Conservation (phyloP, 2,329 filamentous ascomycete species). For the Dissoconium aciculare region DNA sequence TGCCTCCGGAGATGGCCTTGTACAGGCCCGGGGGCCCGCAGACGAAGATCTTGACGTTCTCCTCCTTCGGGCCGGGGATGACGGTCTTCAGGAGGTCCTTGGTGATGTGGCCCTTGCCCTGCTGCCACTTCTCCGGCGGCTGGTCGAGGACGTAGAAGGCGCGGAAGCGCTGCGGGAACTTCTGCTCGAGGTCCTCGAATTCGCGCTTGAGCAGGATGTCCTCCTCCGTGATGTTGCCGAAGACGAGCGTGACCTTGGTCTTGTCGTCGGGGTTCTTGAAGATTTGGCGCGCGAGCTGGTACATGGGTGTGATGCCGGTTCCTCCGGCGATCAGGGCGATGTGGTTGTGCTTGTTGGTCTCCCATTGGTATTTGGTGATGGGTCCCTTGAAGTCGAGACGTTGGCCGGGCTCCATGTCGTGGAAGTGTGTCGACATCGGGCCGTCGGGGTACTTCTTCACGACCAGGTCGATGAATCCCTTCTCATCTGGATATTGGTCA, state of each 20-base stretch:
- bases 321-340: constrained; percentile 80
- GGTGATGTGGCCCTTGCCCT: constrained; percentile 64
- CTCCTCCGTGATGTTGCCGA: constrained; percentile 75
- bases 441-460: constrained; percentile 86
- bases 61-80: constrained; percentile 76
- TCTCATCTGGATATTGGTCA: constrained; percentile 39
- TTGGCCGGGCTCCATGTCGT: constrained; percentile 69
- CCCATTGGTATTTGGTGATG: constrained; percentile 83
- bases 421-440: constrained; percentile 80
- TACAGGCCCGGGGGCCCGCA: constrained; percentile 87
- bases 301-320: constrained; percentile 96
- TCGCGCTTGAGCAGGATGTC: constrained; percentile 87
- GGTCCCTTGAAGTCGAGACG: constrained; percentile 86
- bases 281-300: constrained; percentile 78
- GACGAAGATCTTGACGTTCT: constrained; percentile 92
- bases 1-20: constrained; percentile 77
- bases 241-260: constrained; percentile 93
- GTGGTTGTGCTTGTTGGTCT: constrained; percentile 82
- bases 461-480: constrained; percentile 73
- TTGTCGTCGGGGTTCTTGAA: constrained; percentile 94
- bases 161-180: constrained; percentile 85
- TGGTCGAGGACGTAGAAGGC: constrained; percentile 90
- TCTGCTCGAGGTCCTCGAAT: constrained; percentile 77
- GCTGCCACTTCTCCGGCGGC: constrained; percentile 60
- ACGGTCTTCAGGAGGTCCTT: constrained; percentile 93